These are phyloP conservation scores for Botrytis fabae DNA, from an alignment of 2,329 filamentous ascomycete genomes.

Conservation along the genomic window DNA sequence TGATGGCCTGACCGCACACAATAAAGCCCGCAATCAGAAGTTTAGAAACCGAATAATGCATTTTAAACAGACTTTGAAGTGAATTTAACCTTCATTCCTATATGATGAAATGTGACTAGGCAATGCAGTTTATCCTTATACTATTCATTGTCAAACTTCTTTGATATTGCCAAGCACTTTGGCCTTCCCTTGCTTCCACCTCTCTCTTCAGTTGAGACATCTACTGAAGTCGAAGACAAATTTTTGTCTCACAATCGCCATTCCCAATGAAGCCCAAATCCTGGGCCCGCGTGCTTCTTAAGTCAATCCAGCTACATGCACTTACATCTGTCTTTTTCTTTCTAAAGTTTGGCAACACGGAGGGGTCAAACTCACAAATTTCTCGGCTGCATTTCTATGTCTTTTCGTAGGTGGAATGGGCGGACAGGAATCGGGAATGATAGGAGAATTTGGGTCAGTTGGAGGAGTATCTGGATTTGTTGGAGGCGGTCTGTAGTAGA, in stretches of 20 bases:
- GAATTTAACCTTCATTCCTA: background rate
- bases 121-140: background rate
- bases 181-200: background rate
- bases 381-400: background rate
- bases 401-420: background rate
- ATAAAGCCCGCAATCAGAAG: background rate
- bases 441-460: background rate
- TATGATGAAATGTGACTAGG: background rate
- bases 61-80: background rate
- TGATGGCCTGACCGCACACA: background rate
- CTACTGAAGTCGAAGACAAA: no score
- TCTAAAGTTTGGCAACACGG: background rate
- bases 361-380: background rate
- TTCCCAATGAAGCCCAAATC: background rate
- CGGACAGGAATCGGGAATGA: background rate
- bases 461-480: background rate
- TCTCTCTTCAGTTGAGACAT: background rate
- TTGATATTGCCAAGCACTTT: background rate
- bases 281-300: background rate
- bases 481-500: background rate
- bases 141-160: background rate
- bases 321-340: background rate
- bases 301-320: background rate
- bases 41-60: background rate
- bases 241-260: background rate